Evolutionary conservation across 345 rosid species (phyloP).

Genomic region (Eucalyptus erythrocorys): DNA sequence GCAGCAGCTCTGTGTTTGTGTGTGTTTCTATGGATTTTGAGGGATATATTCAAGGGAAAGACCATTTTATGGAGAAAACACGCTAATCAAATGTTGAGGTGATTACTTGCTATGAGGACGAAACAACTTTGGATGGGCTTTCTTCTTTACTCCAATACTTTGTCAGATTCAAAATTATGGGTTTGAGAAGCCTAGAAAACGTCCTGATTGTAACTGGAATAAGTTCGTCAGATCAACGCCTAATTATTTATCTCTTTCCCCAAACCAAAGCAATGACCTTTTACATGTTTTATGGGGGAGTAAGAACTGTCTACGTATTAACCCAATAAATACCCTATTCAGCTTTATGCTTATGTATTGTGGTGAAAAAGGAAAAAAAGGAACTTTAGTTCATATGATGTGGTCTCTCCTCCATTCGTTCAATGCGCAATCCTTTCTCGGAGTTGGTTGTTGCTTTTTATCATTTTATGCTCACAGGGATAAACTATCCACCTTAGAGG

Average conservation of each 20-base stretch:
- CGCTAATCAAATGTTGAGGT: not conserved
- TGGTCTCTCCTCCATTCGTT: not conserved
- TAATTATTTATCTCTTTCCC: not conserved
- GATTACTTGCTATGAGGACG: not conserved
- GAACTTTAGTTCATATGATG: not conserved
- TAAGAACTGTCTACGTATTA: not conserved
- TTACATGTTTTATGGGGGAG: not conserved
- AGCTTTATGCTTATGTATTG: not conserved
- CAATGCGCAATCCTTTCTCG: not conserved
- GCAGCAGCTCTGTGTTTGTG: not conserved
- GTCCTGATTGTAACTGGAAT: not conserved
- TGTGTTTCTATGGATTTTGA: not conserved
- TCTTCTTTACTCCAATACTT: not conserved
- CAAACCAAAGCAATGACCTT: not conserved
- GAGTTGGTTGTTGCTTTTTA: not conserved
- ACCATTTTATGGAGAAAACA: not conserved
- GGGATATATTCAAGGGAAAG: not conserved
- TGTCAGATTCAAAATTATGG: not conserved
- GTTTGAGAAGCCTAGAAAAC: not conserved
- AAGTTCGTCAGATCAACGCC: not conserved
- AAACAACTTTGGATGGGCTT: not conserved
- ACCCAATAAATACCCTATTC: not conserved
- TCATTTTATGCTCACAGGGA: not conserved
- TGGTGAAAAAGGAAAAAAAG: not conserved
- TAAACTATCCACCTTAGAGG: not conserved